A percentile compares a stretch with the other conserved stretches of the same genome.
These are phyloP conservation scores for Colletotrichum godetiae DNA, from an alignment of 2,329 filamentous ascomycete species.

Conservation along the genomic window DNA sequence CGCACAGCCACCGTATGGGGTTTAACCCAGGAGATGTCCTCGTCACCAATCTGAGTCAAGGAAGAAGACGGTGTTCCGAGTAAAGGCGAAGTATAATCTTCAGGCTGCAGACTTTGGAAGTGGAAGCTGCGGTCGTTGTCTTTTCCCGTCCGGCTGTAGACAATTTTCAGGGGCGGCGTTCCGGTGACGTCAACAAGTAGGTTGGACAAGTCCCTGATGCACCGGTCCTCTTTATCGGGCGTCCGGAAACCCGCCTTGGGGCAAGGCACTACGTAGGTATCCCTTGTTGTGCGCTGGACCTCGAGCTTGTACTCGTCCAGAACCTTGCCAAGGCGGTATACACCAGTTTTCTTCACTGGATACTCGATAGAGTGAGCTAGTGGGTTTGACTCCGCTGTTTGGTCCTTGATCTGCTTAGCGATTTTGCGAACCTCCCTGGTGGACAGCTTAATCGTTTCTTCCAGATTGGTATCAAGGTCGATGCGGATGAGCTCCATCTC, in stretches of 20 bases:
- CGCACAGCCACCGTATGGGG: slow-evolving; percentile 81
- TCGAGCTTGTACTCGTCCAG: slow-evolving; percentile 95
- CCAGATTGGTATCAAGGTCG: slow-evolving; percentile 82
- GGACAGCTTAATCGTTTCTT: slow-evolving; percentile 83
- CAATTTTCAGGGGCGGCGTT: slow-evolving; percentile 90
- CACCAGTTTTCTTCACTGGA: slow-evolving; percentile 84
- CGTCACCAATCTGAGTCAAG: slow-evolving; percentile 66
- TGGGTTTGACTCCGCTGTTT: slow-evolving; percentile 71
- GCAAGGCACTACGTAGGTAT: slow-evolving; percentile 87
- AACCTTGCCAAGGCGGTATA: slow-evolving; percentile 87
- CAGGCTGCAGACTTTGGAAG: slow-evolving; percentile 93
- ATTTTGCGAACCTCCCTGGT: slow-evolving; percentile 80
- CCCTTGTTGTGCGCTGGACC: slow-evolving; percentile 79
- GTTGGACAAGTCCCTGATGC: slow-evolving; percentile 88
- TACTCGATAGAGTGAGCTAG: slow-evolving; percentile 77
- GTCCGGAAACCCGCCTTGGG: slow-evolving; percentile 81
- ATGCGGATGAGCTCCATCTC: slow-evolving; percentile 89
- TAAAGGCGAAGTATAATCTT: slow-evolving; percentile 83
- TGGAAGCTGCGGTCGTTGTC: slow-evolving; percentile 85
- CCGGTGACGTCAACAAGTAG: slow-evolving; percentile 86
- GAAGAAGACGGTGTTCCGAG: slow-evolving; percentile 69
- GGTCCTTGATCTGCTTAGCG: slow-evolving; percentile 74
- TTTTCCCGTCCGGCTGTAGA: slow-evolving; percentile 91
- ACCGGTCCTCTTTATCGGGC: slow-evolving; percentile 74
- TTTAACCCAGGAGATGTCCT: slow-evolving; percentile 85